Conservation (phyloP, 2,329 filamentous ascomycete species). For the Botrytis hyacinthi region DNA sequence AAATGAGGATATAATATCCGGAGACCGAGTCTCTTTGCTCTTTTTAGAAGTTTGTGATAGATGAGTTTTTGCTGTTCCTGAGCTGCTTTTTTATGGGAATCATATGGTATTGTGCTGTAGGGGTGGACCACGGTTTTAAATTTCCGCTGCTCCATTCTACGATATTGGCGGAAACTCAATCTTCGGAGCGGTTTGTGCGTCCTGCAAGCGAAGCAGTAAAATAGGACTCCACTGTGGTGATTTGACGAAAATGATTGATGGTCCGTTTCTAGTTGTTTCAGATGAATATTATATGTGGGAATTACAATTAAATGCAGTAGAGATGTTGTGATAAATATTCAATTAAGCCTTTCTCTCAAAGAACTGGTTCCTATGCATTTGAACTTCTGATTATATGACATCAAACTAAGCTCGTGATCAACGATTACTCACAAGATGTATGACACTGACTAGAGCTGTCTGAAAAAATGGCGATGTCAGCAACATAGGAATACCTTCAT, state of each 20-base stretch:
- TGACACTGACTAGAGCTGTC: neutral
- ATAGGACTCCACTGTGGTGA: neutral
- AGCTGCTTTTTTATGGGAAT: neutral
- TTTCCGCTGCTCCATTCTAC: neutral
- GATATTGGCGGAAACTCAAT: neutral
- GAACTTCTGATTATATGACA: neutral
- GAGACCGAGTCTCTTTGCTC: no score
- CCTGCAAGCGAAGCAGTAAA: neutral
- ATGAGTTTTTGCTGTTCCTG: neutral
- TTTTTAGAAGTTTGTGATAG: neutral
- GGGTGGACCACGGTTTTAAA: neutral
- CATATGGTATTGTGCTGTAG: neutral
- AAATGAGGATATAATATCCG: no score
- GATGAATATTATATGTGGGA: no score
- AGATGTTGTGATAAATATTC: no score
- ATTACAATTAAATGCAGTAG: rapidly evolving
- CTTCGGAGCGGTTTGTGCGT: neutral
- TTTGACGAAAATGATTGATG: no score
- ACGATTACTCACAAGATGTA: neutral
- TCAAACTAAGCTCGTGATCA: rapidly evolving
- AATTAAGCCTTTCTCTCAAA: neutral
- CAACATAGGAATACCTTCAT: neutral
- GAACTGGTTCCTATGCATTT: neutral
- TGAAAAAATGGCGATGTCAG: neutral
- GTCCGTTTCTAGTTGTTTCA: neutral